Conservation (phyloP, 768 basidiomycete species). For the Leucosporidium scottii region DNA sequence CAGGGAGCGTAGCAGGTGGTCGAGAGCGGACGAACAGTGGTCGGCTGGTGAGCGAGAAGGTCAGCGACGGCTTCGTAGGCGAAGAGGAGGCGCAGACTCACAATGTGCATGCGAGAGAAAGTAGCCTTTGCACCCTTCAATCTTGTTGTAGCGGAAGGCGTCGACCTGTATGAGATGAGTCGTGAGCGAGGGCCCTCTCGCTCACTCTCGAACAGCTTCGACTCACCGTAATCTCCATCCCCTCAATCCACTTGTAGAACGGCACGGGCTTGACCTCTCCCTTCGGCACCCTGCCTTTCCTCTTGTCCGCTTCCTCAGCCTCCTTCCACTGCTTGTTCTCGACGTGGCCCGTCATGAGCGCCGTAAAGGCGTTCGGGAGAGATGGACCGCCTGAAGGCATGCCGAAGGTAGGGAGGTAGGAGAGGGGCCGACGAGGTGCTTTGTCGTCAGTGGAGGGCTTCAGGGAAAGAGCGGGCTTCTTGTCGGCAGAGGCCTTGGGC, state of each 20-base stretch:
- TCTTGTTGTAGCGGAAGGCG: slow-evolving; percentile 87
- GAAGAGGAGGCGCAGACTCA: slow-evolving; percentile 48
- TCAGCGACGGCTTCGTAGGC: not conserved
- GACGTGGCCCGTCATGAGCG: slow-evolving; percentile 81
- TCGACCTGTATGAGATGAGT: slow-evolving; percentile 49
- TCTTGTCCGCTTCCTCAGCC: slow-evolving; percentile 54
- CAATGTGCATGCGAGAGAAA: slow-evolving; percentile 81
- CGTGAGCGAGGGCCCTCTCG: no score
- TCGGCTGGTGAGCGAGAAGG: slow-evolving; percentile 1
- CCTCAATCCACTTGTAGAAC: slow-evolving; percentile 84
- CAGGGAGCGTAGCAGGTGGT: not conserved
- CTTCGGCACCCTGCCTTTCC: slow-evolving; percentile 40
- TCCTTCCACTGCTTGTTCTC: slow-evolving; percentile 82
- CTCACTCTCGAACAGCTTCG: no score
- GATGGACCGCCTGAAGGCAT: no score
- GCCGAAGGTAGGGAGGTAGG: not conserved
- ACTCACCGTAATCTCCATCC: slow-evolving; percentile 82
- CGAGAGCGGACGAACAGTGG: slow-evolving; percentile 11
- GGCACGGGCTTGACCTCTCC: slow-evolving; percentile 49
- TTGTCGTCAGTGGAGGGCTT: not conserved
- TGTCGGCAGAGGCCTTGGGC: not conserved
- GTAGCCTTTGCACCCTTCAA: slow-evolving; percentile 67
- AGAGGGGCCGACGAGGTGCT: not conserved
- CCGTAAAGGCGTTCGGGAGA: slow-evolving; percentile 55
- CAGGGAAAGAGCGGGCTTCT: not conserved